phyloP scores from a whole-genome alignment of 306 rosid species.

The Sphenostylis stenocarpa region DNA sequence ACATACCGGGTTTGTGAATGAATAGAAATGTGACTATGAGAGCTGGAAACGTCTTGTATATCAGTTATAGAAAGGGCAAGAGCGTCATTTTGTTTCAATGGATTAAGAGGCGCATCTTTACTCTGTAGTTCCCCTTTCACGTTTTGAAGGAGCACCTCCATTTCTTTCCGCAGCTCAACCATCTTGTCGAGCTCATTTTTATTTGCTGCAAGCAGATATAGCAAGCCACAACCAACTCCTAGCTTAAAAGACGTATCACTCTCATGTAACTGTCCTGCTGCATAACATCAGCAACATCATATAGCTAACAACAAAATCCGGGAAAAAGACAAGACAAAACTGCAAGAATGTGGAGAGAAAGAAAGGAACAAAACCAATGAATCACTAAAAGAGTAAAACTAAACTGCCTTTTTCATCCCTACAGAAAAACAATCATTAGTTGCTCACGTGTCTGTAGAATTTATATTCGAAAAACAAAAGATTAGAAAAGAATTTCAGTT shows the following conservation, averaged over 20 bases:
- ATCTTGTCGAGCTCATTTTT: conserved; percentile 69
- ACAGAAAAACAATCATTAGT: not conserved
- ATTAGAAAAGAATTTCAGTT: not conserved
- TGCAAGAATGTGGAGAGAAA: not conserved
- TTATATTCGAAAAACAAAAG: not conserved
- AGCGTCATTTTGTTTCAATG: conserved; percentile 39
- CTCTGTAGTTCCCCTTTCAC: conserved; percentile 52
- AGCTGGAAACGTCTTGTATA: conserved; percentile 50
- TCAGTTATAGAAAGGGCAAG: conserved; percentile 50
- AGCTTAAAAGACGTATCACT: conserved; percentile 64
- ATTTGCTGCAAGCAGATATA: conserved; percentile 63
- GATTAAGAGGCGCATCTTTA: conserved; percentile 34
- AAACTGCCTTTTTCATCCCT: not conserved
- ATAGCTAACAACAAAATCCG: not conserved
- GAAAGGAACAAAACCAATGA: conserved; percentile 3
- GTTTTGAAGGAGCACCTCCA: conserved; percentile 72
- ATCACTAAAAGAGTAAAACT: not conserved
- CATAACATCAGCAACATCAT: not conserved
- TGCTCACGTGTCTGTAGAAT: not conserved
- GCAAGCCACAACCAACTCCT: conserved; percentile 78
- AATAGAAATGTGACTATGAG: conserved; percentile 43
- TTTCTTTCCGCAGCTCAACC: conserved; percentile 68
- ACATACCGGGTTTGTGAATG: conserved; percentile 36
- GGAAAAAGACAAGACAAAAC: not conserved
- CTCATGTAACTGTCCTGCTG: conserved; percentile 60